Conservation (phyloP, 257 asterid genomes). For the Capsicum baccatum region DNA sequence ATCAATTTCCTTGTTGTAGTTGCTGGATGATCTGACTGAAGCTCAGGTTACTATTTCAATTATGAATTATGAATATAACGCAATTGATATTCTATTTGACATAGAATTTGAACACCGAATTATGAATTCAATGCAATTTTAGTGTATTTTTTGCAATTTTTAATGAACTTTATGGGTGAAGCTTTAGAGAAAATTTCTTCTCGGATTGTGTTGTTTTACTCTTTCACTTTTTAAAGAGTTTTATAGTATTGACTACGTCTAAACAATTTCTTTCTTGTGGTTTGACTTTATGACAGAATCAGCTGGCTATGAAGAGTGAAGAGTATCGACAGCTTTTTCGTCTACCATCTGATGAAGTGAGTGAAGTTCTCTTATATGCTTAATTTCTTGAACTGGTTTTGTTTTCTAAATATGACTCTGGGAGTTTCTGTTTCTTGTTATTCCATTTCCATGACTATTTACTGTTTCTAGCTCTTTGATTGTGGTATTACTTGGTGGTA, state of each 20-base stretch:
- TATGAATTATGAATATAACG: too few species aligned
- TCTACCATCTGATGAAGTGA: conserved; percentile 92
- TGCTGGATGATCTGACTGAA: neutral
- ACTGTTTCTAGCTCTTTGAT: too few species aligned
- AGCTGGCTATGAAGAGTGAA: conserved; percentile 67
- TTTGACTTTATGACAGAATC: conserved; percentile 58
- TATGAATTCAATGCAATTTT: neutral
- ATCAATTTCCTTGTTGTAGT: conserved; percentile 31
- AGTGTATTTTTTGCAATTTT: too few species aligned
- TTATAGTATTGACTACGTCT: neutral
- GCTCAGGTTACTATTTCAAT: too few species aligned
- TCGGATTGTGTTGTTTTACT: neutral
- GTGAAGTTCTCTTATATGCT: conserved; percentile 34
- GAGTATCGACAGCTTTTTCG: conserved; percentile 93
- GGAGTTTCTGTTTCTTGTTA: too few species aligned
- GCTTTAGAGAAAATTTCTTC: neutral
- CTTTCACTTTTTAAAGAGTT: neutral
- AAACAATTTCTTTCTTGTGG: conserved; percentile 30
- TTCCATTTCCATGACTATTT: too few species aligned
- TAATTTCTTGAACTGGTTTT: neutral
- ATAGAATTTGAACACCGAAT: neutral
- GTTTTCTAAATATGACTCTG: too few species aligned
- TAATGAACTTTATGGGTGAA: neutral
- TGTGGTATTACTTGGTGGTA: too few species aligned
- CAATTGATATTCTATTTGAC: neutral